phyloP scores from a whole-genome alignment of 768 basidiomycete species.

The Boletus rubropictus region DNA sequence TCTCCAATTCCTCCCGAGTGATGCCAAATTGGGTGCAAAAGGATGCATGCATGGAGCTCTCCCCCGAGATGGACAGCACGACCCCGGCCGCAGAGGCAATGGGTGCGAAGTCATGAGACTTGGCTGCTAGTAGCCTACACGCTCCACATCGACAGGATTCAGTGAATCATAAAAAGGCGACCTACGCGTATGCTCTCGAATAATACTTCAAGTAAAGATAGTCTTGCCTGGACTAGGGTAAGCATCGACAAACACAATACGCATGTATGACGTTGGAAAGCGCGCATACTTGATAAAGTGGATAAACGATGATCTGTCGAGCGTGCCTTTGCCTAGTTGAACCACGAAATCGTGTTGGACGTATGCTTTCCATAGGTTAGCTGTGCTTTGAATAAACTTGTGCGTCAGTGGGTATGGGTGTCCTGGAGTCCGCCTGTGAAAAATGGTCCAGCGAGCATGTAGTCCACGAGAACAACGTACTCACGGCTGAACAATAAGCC shows the following conservation, averaged over 20 bases:
- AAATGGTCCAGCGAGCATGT: not conserved
- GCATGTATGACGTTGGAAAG: not conserved
- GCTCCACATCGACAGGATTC: not conserved
- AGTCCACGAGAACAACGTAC: conserved; percentile 27
- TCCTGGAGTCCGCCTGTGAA: conserved; percentile 45
- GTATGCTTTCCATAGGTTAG: conserved; percentile 61
- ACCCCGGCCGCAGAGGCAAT: conserved; percentile 62
- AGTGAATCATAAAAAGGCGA: not conserved
- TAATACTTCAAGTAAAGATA: conserved; percentile 82
- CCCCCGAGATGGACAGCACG: conserved; percentile 58
- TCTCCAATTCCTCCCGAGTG: conserved; percentile 50
- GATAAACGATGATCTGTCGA: conserved; percentile 60
- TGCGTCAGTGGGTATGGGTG: conserved; percentile 68
- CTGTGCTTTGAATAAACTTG: conserved; percentile 54
- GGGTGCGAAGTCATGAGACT: conserved; percentile 56
- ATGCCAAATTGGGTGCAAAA: conserved; percentile 74
- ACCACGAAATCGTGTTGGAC: conserved; percentile 82
- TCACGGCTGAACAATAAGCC: conserved; percentile 47
- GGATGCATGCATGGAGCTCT: conserved; percentile 64
- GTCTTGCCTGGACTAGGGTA: conserved; percentile 54
- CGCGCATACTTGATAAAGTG: conserved; percentile 75
- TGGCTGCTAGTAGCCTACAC: conserved; percentile 67
- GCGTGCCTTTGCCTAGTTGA: conserved; percentile 66
- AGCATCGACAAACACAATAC: not conserved
- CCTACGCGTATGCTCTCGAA: conserved; percentile 70